Evolutionary conservation across 805 yeast species (phyloP).

Genomic region (Hanseniaspora taiwanica): DNA sequence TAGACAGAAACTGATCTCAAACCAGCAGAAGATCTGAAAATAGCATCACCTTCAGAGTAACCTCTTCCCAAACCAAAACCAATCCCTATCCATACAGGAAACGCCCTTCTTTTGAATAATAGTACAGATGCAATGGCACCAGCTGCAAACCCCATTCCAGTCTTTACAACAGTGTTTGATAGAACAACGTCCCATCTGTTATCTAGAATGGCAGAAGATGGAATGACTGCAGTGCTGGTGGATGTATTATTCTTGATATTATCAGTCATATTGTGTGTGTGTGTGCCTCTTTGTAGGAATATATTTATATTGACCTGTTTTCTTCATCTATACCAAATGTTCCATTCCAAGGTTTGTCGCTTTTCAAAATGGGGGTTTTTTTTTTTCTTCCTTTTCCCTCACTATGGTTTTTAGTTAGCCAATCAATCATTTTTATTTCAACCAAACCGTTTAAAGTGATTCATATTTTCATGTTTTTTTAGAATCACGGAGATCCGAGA

Average conservation of each 20-base stretch:
- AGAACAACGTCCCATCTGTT: slow-evolving; percentile 92
- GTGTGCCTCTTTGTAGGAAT: too few species aligned
- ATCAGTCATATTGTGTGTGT: slow-evolving; percentile 2
- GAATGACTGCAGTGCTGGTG: slow-evolving; percentile 16
- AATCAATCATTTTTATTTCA: too few species aligned
- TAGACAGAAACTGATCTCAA: slow-evolving; percentile 61
- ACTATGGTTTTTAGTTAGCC: too few species aligned
- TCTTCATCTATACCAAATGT: too few species aligned
- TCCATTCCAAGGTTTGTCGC: too few species aligned
- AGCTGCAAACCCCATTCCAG: slow-evolving; percentile 92
- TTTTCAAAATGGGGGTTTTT: too few species aligned
- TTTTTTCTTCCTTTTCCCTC: too few species aligned
- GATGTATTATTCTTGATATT: slow-evolving; percentile 7
- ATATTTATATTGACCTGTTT: too few species aligned
- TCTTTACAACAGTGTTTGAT: slow-evolving; percentile 86
- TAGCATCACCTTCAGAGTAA: slow-evolving; percentile 95
- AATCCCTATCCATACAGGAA: slow-evolving; percentile 95
- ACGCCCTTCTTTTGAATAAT: slow-evolving; percentile 83
- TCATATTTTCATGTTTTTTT: too few species aligned
- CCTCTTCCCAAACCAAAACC: slow-evolving; percentile 98
- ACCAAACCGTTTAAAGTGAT: too few species aligned
- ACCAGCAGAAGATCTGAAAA: slow-evolving; percentile 77
- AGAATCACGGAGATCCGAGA: too few species aligned
- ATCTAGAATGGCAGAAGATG: slow-evolving; percentile 47
- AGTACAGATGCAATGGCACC: slow-evolving; percentile 90